phyloP scores from a whole-genome alignment of 2,329 filamentous ascomycete species.

The Verticillium isaacii region DNA sequence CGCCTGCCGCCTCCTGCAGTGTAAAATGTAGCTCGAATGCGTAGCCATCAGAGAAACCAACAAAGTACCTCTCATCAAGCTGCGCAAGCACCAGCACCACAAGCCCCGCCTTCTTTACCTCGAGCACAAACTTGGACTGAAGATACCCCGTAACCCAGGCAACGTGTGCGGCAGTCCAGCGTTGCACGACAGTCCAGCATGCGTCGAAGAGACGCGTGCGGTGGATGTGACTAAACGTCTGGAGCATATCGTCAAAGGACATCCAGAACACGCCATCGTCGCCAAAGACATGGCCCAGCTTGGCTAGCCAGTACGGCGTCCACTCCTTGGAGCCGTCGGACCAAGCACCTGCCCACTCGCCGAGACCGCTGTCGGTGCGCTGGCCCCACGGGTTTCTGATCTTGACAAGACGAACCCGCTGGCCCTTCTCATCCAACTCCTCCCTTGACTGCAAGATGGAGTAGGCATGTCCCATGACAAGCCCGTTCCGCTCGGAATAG shows the following conservation, averaged over 20 bases:
- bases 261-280: conserved; percentile 68
- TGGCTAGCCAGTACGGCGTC: conserved; percentile 73
- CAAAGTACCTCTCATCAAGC: conserved; percentile 41
- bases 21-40: conserved; percentile 36
- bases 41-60: conserved; percentile 39
- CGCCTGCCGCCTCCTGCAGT: conserved; percentile 21
- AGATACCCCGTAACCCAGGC: conserved; percentile 41
- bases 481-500: conserved; percentile 29
- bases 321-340: conserved; percentile 77
- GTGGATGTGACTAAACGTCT: conserved; percentile 54
- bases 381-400: conserved; percentile 67
- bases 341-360: conserved; percentile 70
- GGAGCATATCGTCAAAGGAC: conserved; percentile 53
- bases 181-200: conserved; percentile 38
- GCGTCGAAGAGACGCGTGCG: conserved; percentile 52
- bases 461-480: conserved; percentile 44
- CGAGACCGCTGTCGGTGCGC: conserved; percentile 30
- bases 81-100: conserved; percentile 39
- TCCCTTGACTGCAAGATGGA: conserved; percentile 44
- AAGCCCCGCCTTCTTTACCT: conserved; percentile 33
- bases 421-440: conserved; percentile 33
- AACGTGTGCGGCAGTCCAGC: conserved; percentile 37
- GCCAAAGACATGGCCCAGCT: conserved; percentile 69
- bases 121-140: conserved; percentile 37
- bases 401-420: conserved; percentile 33